Conservation (phyloP, 1,284 basidiomycete genomes). For the Fomitopsis pinicola region DNA sequence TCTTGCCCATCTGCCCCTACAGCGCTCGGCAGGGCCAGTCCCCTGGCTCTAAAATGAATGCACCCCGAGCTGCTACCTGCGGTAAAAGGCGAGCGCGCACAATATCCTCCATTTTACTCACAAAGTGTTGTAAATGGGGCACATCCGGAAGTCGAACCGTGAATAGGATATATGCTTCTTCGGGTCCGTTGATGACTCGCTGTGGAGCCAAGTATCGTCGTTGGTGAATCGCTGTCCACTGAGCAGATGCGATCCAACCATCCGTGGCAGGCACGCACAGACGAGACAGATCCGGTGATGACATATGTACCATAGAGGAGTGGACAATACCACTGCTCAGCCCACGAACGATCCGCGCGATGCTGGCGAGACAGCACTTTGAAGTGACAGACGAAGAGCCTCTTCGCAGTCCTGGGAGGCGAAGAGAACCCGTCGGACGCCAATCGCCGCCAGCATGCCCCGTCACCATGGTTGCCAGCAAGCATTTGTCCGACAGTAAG, state of each 20-base stretch:
- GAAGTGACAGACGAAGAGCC: neutral
- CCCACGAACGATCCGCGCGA: neutral
- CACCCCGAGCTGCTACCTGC: neutral
- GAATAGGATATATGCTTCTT: neutral
- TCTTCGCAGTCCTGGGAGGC: too few relatives aligned
- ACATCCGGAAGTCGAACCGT: neutral
- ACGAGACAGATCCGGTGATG: neutral
- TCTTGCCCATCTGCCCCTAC: neutral
- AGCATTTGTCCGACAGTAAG: too few relatives aligned
- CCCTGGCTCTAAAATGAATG: neutral
- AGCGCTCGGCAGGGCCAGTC: neutral
- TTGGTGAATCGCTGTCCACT: too few relatives aligned
- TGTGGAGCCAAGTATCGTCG: neutral
- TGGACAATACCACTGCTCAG: neutral
- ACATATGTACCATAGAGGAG: neutral
- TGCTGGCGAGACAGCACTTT: neutral
- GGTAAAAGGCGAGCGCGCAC: neutral
- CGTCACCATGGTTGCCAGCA: too few relatives aligned
- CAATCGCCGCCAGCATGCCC: too few relatives aligned
- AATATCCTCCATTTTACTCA: neutral
- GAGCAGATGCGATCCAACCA: neutral
- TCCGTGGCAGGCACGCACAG: neutral
- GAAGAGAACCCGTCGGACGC: too few relatives aligned
- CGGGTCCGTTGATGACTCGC: neutral
- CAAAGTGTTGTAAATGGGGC: neutral